Conservation (phyloP, 2,329 filamentous ascomycete genomes). For the Gaeumannomyces tritici region DNA sequence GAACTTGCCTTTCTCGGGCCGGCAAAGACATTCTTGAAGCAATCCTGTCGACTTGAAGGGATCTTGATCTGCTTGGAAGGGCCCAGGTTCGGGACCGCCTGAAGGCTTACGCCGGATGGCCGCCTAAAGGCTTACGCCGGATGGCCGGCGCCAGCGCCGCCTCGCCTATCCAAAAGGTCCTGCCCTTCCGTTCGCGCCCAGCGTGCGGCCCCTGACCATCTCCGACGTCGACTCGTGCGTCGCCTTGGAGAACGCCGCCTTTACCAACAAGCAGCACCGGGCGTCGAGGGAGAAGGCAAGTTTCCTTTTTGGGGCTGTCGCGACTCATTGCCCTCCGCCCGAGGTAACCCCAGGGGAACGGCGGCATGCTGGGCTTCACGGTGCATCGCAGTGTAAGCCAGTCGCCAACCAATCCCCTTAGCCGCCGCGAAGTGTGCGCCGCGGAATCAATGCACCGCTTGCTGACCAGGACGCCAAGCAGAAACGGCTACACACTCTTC, state of each 20-base stretch:
- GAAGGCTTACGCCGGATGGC: too few relatives aligned
- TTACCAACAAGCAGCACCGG: slow-evolving; percentile 37
- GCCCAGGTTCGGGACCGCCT: not conserved
- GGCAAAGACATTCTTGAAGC: not conserved
- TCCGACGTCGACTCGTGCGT: slow-evolving; percentile 53
- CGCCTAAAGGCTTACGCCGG: too few relatives aligned
- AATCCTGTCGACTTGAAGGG: not conserved
- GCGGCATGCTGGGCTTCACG: slow-evolving; percentile 29
- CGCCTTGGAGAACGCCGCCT: slow-evolving; percentile 45
- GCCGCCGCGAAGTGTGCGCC: too few relatives aligned
- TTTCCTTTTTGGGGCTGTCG: slow-evolving; percentile 1
- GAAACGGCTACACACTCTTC: slow-evolving; percentile 47
- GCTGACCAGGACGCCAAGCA: slow-evolving; percentile 12
- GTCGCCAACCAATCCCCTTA: not conserved
- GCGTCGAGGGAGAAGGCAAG: slow-evolving; percentile 44
- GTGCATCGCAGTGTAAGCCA: slow-evolving; percentile 39
- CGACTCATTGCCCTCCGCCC: not conserved
- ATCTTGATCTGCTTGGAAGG: not conserved
- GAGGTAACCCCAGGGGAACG: too few relatives aligned
- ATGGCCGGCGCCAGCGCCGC: slow-evolving; percentile 15
- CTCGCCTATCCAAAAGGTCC: slow-evolving; percentile 28
- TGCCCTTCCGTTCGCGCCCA: slow-evolving; percentile 56
- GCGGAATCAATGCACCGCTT: too few relatives aligned
- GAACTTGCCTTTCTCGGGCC: slow-evolving; percentile 48
- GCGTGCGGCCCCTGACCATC: slow-evolving; percentile 61